phyloP scores from a whole-genome alignment of 495 filamentous ascomycete genomes.

The Penicillium angulare region DNA sequence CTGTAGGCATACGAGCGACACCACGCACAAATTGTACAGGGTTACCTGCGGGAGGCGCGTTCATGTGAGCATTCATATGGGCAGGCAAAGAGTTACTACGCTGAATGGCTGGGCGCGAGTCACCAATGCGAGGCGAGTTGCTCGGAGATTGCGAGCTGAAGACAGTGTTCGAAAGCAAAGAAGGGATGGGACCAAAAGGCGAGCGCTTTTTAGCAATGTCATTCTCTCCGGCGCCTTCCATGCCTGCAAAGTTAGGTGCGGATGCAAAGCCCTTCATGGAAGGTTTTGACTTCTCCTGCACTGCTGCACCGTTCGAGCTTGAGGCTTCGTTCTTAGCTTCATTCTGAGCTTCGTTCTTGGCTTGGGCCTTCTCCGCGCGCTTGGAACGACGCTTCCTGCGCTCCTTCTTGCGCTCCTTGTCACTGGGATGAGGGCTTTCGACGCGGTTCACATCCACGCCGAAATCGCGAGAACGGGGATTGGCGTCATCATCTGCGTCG shows the following conservation, averaged over 20 bases:
- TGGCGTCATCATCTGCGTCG: constrained; percentile 25
- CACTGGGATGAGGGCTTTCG: constrained; percentile 7
- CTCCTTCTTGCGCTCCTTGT: constrained; percentile 28
- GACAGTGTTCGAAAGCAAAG: constrained; percentile 62
- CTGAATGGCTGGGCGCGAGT: constrained; percentile 54
- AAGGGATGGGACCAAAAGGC: constrained; percentile 55
- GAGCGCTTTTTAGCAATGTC: constrained; percentile 27
- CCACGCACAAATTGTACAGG: constrained; percentile 42
- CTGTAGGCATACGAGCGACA: constrained; percentile 29
- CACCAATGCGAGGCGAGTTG: constrained; percentile 36
- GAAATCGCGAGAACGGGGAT: constrained; percentile 31
- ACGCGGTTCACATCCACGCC: constrained; percentile 18
- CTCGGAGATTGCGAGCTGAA: constrained; percentile 49
- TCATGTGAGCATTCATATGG: constrained; percentile 44
- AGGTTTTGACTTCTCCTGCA: not conserved
- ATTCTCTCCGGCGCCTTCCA: constrained; percentile 6
- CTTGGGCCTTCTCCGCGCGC: constrained; percentile 7
- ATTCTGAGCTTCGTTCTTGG: not conserved
- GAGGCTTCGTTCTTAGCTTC: not conserved
- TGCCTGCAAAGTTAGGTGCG: constrained; percentile 13
- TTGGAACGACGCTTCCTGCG: constrained; percentile 32
- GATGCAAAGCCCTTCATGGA: constrained; percentile 17
- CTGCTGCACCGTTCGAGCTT: not conserved
- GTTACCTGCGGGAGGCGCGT: constrained; percentile 44
- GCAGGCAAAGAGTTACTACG: constrained; percentile 79